Conservation (phyloP, 257 asterid genomes). For the Paulownia fortunei region DNA sequence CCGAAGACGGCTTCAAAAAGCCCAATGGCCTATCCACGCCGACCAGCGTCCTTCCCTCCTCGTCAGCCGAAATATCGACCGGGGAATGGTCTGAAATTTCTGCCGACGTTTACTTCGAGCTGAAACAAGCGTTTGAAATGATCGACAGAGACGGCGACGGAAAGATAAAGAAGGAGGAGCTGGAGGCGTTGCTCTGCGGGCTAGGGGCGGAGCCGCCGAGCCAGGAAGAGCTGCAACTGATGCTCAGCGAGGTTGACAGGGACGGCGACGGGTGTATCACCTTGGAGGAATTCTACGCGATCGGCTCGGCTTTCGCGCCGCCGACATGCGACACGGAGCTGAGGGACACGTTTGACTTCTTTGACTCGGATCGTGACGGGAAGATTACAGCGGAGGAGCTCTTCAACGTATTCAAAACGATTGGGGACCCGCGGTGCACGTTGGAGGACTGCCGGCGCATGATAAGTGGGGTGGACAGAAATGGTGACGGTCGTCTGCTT, state of each 20-base stretch:
- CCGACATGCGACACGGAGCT: slow-evolving; percentile 60
- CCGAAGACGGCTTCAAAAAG: slow-evolving; percentile 42
- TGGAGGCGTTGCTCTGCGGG: slow-evolving; percentile 52
- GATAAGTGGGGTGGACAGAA: slow-evolving; percentile 74
- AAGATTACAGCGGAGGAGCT: slow-evolving; percentile 87
- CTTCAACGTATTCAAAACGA: slow-evolving; percentile 52
- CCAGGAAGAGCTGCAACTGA: slow-evolving; percentile 52
- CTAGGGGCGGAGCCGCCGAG: slow-evolving; percentile 67
- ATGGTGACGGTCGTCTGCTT: slow-evolving; percentile 92
- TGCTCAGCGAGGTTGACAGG: slow-evolving; percentile 67
- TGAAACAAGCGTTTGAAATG: slow-evolving; percentile 70
- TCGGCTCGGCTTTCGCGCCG: slow-evolving; percentile 67
- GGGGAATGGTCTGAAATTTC: slow-evolving; percentile 58
- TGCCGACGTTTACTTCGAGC: slow-evolving; percentile 42
- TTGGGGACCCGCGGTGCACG: slow-evolving; percentile 78
- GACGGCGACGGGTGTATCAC: slow-evolving; percentile 82
- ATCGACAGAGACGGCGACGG: slow-evolving; percentile 81
- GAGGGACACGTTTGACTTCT: slow-evolving; percentile 70
- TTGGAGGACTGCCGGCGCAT: slow-evolving; percentile 90
- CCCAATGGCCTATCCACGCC: slow-evolving; percentile 57
- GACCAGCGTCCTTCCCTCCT: slow-evolving; percentile 71
- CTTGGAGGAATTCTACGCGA: slow-evolving; percentile 57
- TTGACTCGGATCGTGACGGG: slow-evolving; percentile 85
- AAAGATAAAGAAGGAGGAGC: slow-evolving; percentile 58
- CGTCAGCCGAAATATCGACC: slow-evolving; percentile 40